phyloP scores from a whole-genome alignment of 768 basidiomycete genomes.

The Mycena galopus region DNA sequence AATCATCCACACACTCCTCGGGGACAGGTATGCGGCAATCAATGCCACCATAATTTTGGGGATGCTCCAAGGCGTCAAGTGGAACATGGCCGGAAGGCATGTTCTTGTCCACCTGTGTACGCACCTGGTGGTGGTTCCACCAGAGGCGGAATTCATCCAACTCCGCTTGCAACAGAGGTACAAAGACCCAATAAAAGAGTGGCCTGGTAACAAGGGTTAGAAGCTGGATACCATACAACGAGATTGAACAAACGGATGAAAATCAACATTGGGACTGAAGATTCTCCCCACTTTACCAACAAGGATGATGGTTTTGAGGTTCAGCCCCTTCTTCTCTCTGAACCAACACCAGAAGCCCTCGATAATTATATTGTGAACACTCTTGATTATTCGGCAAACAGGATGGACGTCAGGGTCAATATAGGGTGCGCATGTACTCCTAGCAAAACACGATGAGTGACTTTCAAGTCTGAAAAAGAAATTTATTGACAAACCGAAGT shows the following conservation, averaged over 20 bases:
- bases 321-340: neutral
- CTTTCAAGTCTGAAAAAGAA: neutral
- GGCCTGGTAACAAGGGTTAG: neutral
- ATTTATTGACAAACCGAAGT: conserved; percentile 1
- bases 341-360: neutral
- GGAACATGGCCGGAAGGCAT: neutral
- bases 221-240: neutral
- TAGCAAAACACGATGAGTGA: neutral
- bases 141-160: neutral
- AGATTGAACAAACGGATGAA: neutral
- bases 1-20: neutral
- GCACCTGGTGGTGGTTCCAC: conserved; percentile 6
- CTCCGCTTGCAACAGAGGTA: neutral
- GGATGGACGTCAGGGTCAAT: neutral
- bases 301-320: neutral
- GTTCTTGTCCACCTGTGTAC: neutral
- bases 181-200: neutral
- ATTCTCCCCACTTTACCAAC: neutral
- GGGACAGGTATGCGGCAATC: neutral
- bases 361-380: neutral
- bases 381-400: neutral
- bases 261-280: neutral
- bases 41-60: neutral
- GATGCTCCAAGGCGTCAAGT: neutral
- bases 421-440: neutral